A percentile compares a stretch with the other conserved stretches of the same genome.
Conservation (phyloP, 2,329 filamentous ascomycete genomes). For the Sarocladium brachiariae region DNA sequence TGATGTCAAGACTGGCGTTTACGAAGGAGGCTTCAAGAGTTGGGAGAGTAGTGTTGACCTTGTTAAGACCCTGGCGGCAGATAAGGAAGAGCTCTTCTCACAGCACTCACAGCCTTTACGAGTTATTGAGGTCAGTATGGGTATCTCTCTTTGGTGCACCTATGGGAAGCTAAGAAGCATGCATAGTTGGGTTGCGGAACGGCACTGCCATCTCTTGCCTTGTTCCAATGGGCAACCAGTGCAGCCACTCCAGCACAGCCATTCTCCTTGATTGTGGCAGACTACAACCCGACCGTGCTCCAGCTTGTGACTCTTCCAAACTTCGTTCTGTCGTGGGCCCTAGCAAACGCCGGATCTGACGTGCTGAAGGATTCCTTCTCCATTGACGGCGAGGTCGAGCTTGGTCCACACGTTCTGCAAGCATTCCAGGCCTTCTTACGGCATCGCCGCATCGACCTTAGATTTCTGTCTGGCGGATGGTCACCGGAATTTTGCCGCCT, state of each 20-base stretch:
- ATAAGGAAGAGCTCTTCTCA: conserved; percentile 26
- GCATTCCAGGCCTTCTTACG: conserved; percentile 52
- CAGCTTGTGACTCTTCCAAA: conserved; percentile 76
- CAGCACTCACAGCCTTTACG: conserved; percentile 29
- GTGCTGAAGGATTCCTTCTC: conserved; percentile 39
- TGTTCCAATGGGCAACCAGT: conserved; percentile 56
- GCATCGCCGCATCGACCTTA: conserved; percentile 45
- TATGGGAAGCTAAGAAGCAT: background rate
- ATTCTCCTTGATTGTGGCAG: conserved; percentile 59
- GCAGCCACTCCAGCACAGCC: conserved; percentile 10
- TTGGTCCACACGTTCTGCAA: conserved; percentile 49
- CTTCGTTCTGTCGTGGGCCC: conserved; percentile 62
- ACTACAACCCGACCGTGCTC: conserved; percentile 75
- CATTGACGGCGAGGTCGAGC: conserved; percentile 56
- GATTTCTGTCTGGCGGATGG: conserved; percentile 72
- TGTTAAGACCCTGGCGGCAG: conserved; percentile 55
- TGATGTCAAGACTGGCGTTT: conserved; percentile 74
- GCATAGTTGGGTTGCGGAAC: conserved; percentile 69
- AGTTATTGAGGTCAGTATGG: conserved; percentile 46
- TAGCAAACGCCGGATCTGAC: conserved; percentile 32
- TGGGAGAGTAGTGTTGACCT: conserved; percentile 83
- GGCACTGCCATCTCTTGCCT: conserved; percentile 62
- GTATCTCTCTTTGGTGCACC: background rate
- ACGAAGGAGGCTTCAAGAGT: conserved; percentile 84
- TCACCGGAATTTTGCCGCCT: conserved; percentile 55